phyloP scores from a whole-genome alignment of 176 grass and related monocot species.

The Thalia dealbata region DNA sequence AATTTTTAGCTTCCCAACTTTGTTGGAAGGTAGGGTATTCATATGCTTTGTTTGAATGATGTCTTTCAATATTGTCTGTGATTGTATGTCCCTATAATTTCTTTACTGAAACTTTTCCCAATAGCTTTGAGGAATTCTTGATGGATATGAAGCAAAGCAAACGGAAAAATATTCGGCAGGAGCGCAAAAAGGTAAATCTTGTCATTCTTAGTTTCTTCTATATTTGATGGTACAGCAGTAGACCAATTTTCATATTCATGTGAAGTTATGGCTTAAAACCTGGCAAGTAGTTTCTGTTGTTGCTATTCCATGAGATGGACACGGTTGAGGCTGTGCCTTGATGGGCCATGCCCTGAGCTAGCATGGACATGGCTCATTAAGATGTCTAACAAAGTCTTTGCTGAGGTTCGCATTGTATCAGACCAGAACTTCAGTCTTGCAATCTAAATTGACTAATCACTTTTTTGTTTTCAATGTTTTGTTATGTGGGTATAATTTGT shows the following conservation, averaged over 20 bases:
- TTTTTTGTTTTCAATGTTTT: not conserved
- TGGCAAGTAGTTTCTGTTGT: not conserved
- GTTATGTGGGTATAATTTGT: constrained; percentile 9
- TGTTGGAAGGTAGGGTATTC: too few species aligned
- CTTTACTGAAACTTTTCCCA: not conserved
- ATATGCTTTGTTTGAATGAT: too few species aligned
- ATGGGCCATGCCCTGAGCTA: too few species aligned
- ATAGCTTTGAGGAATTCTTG: constrained; percentile 95
- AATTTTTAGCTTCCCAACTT: too few species aligned
- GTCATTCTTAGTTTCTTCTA: not conserved
- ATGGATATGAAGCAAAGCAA: constrained; percentile 96
- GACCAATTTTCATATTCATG: not conserved
- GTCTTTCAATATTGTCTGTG: too few species aligned
- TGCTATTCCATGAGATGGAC: not conserved
- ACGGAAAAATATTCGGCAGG: constrained; percentile 81
- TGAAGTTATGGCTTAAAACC: not conserved
- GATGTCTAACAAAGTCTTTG: too few species aligned
- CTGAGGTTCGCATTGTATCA: too few species aligned
- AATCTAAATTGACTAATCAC: not conserved
- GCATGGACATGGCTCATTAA: too few species aligned
- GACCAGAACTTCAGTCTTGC: too few species aligned
- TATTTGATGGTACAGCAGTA: not conserved
- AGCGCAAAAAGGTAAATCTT: constrained; percentile 78
- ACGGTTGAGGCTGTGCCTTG: too few species aligned
- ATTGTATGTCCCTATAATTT: too few species aligned